Evolutionary conservation across 2,329 filamentous ascomycete genomes (phyloP).

Genomic region (Dryadomyces sulphureus): DNA sequence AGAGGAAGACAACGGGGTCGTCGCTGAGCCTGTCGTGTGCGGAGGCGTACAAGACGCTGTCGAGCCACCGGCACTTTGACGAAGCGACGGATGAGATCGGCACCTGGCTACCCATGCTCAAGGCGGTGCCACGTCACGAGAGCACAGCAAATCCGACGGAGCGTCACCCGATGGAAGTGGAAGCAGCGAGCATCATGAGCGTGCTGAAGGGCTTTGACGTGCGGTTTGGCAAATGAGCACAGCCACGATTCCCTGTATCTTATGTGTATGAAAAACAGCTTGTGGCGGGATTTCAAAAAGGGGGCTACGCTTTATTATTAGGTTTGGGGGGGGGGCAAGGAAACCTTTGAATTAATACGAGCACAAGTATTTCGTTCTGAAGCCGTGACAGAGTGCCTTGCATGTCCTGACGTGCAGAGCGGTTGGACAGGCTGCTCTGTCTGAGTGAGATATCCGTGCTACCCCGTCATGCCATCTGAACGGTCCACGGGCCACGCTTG

Average conservation of each 20-base stretch:
- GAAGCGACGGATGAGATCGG: constrained; percentile 58
- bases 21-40: constrained; percentile 52
- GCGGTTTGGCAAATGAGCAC: constrained; percentile 40
- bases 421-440: no score
- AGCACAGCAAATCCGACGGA: constrained; percentile 18
- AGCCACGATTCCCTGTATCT: background rate
- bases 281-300: background rate
- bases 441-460: no score
- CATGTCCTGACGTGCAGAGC: no score
- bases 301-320: no score
- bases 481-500: background rate
- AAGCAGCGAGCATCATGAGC: constrained; percentile 73
- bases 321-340: no score
- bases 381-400: no score
- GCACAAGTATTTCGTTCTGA: no score
- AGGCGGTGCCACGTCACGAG: constrained; percentile 34
- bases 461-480: no score
- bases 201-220: constrained; percentile 72
- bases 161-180: constrained; percentile 56
- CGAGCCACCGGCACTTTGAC: constrained; percentile 62
- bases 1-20: constrained; percentile 6
- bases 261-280: background rate
- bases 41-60: constrained; percentile 64
- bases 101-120: constrained; percentile 62
- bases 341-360: no score